Evolutionary conservation across 2,329 filamentous ascomycete species (phyloP).

Genomic region (Exophiala mesophila): DNA sequence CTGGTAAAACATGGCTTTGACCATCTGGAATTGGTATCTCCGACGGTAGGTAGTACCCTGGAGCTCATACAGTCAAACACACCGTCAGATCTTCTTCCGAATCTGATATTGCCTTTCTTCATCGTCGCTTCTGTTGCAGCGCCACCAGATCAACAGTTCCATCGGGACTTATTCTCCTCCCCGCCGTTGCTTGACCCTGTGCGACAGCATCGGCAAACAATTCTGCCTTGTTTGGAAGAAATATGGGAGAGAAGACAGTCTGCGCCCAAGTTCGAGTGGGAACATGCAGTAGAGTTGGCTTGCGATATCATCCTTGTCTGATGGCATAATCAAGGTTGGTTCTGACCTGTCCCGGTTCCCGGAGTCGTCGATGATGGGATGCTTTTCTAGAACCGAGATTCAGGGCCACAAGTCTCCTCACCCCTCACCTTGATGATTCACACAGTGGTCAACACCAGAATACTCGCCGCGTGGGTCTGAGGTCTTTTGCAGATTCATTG

Average conservation of each 20-base stretch:
- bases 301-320: slow-evolving; percentile 1
- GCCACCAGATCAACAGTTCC: not conserved
- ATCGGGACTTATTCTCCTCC: slow-evolving; percentile 3
- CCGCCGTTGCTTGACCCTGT: not conserved
- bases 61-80: not conserved
- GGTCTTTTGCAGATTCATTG: no score
- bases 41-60: not conserved
- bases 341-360: no score
- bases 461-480: no score
- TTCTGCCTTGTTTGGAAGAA: slow-evolving; percentile 5
- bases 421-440: no score
- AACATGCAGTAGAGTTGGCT: not conserved
- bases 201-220: slow-evolving; percentile 2
- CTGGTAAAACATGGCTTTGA: not conserved
- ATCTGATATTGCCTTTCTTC: not conserved
- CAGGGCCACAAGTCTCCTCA: no score
- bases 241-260: slow-evolving; percentile 2
- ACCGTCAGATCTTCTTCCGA: not conserved
- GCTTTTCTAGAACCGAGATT: no score
- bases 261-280: not conserved
- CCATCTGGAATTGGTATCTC: not conserved
- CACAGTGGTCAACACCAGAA: no score
- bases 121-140: not conserved
- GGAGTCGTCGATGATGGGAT: no score
- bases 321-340: no score